Evolutionary conservation across 129 eudicot genomes (phyloP).

Genomic region (Lactuca saligna): DNA sequence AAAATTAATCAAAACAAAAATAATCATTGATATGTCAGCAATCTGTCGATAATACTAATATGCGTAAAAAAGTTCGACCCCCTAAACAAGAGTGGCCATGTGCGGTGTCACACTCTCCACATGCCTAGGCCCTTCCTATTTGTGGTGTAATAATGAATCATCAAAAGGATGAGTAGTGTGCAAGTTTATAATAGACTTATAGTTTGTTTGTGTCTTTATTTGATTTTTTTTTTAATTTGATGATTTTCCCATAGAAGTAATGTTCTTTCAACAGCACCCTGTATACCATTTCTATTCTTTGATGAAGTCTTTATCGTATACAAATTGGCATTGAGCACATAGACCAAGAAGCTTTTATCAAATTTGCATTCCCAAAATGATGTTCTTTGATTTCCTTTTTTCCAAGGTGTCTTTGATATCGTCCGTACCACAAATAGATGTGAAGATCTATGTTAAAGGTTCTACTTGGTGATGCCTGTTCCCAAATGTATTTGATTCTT

Average conservation of each 20-base stretch:
- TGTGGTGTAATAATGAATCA: not conserved
- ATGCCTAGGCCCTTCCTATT: no score
- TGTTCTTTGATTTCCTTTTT: not conserved
- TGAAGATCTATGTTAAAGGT: slow-evolving; percentile 5
- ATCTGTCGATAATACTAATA: no score
- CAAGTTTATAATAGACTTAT: not conserved
- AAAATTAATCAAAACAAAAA: no score
- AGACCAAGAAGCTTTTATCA: not conserved
- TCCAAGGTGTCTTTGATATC: slow-evolving; percentile 17
- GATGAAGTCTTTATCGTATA: not conserved
- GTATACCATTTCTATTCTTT: not conserved
- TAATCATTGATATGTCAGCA: no score
- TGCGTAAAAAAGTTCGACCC: no score
- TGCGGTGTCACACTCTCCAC: no score
- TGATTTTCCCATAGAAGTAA: not conserved
- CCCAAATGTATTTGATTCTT: slow-evolving; percentile 16
- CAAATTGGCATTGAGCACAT: not conserved
- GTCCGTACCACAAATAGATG: not conserved
- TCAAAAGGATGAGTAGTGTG: not conserved
- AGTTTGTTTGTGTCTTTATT: no score
- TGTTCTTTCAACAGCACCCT: not conserved
- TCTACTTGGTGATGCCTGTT: slow-evolving; percentile 2
- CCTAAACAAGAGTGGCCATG: no score
- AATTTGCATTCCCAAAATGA: not conserved
- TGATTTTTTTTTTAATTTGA: no score